Percentiles rank a stretch among this genome's conserved stretches.
Conservation (phyloP, 805 yeast species). For the Starmera pachycereana region DNA sequence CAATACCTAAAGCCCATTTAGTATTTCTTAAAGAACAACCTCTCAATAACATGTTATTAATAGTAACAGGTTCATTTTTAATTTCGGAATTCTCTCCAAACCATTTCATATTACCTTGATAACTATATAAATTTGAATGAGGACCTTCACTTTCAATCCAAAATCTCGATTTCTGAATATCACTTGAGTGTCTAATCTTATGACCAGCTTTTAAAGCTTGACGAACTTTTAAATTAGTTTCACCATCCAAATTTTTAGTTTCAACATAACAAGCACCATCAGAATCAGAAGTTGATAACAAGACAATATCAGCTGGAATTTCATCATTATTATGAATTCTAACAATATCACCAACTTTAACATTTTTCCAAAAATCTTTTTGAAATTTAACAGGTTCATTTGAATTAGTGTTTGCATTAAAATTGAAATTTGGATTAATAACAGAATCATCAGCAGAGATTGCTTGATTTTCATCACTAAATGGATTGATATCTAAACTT, state of each 20-base stretch:
- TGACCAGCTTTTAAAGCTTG: conserved; percentile 60
- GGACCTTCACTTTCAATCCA: conserved; percentile 82
- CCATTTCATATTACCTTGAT: conserved; percentile 61
- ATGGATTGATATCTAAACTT: conserved; percentile 15
- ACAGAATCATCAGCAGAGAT: conserved; percentile 34
- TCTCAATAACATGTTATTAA: conserved; percentile 59
- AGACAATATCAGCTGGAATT: conserved; percentile 64
- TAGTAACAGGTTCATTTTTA: conserved; percentile 53
- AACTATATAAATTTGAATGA: conserved; percentile 64
- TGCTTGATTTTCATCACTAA: conserved; percentile 14
- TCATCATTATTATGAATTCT: conserved; percentile 67
- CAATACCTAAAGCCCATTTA: conserved; percentile 74
- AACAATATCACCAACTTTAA: conserved; percentile 63
- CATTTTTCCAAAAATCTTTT: conserved; percentile 55
- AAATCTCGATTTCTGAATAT: conserved; percentile 41
- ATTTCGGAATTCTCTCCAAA: conserved; percentile 27
- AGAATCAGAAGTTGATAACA: conserved; percentile 54
- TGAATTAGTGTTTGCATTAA: conserved; percentile 28
- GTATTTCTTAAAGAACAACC: conserved; percentile 76
- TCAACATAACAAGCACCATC: conserved; percentile 66
- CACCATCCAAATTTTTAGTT: conserved; percentile 78
- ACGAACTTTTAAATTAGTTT: conserved; percentile 65
- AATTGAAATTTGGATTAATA: conserved; percentile 48
- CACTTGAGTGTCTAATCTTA: conserved; percentile 35
- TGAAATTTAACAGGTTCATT: conserved; percentile 36